Percentiles rank a stretch among this genome's conserved stretches.
These are phyloP conservation scores for Kurtzmaniella quercitrusa DNA, from an alignment of 1,139 yeast genomes.

Conservation along the genomic window DNA sequence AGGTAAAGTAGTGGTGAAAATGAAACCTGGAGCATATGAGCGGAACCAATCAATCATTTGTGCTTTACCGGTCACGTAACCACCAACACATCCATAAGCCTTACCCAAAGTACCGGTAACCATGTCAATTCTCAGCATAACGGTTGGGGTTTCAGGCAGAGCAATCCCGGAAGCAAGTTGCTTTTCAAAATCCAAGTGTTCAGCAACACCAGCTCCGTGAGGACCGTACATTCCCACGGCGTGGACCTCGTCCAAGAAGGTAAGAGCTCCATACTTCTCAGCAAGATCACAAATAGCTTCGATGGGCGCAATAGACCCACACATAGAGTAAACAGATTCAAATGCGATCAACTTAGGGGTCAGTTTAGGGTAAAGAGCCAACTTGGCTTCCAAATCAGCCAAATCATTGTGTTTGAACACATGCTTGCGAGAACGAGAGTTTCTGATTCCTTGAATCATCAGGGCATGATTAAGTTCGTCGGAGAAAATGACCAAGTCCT, in stretches of 20 bases:
- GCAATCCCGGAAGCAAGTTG: constrained; percentile 68
- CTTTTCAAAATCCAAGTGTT: constrained; percentile 83
- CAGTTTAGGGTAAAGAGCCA: constrained; percentile 74
- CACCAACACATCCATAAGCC: constrained; percentile 96
- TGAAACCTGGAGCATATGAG: constrained; percentile 95
- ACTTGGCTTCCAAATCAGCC: constrained; percentile 70
- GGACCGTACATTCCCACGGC: constrained; percentile 99
- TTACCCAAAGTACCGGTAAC: constrained; percentile 97
- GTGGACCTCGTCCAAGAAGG: constrained; percentile 96
- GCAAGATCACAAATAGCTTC: constrained; percentile 92
- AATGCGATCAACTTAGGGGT: constrained; percentile 94
- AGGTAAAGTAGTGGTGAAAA: constrained; percentile 92
- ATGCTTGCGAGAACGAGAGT: constrained; percentile 85
- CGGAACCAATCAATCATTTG: constrained; percentile 90
- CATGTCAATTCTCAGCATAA: constrained; percentile 90
- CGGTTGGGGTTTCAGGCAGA: constrained; percentile 48
- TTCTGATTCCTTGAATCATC: constrained; percentile 93
- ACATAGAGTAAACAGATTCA: constrained; percentile 97
- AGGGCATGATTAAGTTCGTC: constrained; percentile 96
- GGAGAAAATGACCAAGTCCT: constrained; percentile 85
- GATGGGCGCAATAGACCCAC: constrained; percentile 95
- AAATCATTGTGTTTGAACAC: constrained; percentile 89
- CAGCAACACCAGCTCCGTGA: constrained; percentile 99
- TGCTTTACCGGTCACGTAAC: constrained; percentile 88
- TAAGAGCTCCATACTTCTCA: constrained; percentile 93